Evolutionary conservation across 2,329 filamentous ascomycete species (phyloP).

Genomic region (Penicillium sp.): DNA sequence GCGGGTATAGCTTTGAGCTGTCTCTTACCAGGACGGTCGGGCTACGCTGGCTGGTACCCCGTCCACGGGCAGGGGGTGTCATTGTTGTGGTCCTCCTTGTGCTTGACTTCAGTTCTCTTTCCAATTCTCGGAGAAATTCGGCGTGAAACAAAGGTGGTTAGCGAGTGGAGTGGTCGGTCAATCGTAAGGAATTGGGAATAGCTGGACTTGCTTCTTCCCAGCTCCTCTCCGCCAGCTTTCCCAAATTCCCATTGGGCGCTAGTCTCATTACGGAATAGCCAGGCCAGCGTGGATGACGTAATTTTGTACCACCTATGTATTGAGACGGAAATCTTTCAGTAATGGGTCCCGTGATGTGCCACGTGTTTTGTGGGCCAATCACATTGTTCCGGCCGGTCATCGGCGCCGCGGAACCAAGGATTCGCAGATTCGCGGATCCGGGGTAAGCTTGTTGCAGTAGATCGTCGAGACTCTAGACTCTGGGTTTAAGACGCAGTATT

Average conservation of each 20-base stretch:
- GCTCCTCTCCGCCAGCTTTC: constrained; percentile 12
- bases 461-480: constrained; percentile 2
- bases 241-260: constrained; percentile 18
- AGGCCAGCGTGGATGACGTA: constrained; percentile 13
- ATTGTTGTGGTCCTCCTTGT: constrained; percentile 26
- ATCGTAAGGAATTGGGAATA: constrained; percentile 2
- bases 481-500: neutral
- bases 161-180: neutral
- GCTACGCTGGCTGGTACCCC: constrained; percentile 48
- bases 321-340: constrained; percentile 9
- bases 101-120: neutral
- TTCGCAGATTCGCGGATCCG: constrained; percentile 28
- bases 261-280: constrained; percentile 18
- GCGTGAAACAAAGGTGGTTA: neutral
- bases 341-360: constrained; percentile 23
- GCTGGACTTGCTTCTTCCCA: constrained; percentile 1
- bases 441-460: constrained; percentile 25
- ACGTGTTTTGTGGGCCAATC: constrained; percentile 22
- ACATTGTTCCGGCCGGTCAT: constrained; percentile 2
- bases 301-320: constrained; percentile 5
- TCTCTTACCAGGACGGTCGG: constrained; percentile 52
- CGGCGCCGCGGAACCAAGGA: constrained; percentile 24
- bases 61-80: constrained; percentile 38
- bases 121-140: constrained; percentile 9
- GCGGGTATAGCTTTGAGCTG: constrained; percentile 7